phyloP scores from a whole-genome alignment of 331 rosid species.

The Acacia pycnantha region DNA sequence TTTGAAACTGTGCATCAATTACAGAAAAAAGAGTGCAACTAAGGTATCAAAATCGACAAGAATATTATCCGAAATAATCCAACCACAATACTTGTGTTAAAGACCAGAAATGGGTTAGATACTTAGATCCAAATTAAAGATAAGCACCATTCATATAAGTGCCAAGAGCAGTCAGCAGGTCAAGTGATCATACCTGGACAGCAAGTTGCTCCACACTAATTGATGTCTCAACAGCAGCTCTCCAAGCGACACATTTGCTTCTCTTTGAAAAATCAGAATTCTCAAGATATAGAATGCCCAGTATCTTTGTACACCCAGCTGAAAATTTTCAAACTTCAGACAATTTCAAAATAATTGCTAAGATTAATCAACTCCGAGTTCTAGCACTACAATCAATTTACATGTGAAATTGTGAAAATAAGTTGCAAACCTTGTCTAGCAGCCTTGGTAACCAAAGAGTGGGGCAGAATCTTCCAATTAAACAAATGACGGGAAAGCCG shows the following conservation, averaged over 20 bases:
- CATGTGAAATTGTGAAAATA: constrained; percentile 22
- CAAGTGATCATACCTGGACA: constrained; percentile 62
- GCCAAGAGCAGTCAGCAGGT: constrained; percentile 18
- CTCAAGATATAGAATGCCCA: constrained; percentile 81
- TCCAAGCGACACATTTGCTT: constrained; percentile 79
- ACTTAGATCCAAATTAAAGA: constrained; percentile 9
- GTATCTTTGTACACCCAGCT: constrained; percentile 87
- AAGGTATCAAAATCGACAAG: neutral
- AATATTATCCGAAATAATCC: constrained; percentile 8
- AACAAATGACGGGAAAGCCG: constrained; percentile 82
- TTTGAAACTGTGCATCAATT: neutral
- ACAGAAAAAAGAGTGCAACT: neutral
- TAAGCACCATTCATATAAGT: constrained; percentile 2
- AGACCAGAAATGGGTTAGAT: neutral
- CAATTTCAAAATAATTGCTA: constrained; percentile 45
- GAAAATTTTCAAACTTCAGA: constrained; percentile 54
- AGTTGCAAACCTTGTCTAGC: constrained; percentile 83
- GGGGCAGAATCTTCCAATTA: constrained; percentile 84
- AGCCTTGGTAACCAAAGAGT: constrained; percentile 73
- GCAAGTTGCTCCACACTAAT: constrained; percentile 86
- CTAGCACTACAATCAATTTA: constrained; percentile 31
- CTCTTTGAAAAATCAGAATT: constrained; percentile 91
- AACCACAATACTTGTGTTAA: constrained; percentile 9
- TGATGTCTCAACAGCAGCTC: constrained; percentile 87
- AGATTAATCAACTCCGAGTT: constrained; percentile 39